Percentiles rank a stretch among this genome's conserved stretches.
These are phyloP conservation scores for Sutorius australiensis DNA, from an alignment of 768 basidiomycete species.

Conservation along the genomic window DNA sequence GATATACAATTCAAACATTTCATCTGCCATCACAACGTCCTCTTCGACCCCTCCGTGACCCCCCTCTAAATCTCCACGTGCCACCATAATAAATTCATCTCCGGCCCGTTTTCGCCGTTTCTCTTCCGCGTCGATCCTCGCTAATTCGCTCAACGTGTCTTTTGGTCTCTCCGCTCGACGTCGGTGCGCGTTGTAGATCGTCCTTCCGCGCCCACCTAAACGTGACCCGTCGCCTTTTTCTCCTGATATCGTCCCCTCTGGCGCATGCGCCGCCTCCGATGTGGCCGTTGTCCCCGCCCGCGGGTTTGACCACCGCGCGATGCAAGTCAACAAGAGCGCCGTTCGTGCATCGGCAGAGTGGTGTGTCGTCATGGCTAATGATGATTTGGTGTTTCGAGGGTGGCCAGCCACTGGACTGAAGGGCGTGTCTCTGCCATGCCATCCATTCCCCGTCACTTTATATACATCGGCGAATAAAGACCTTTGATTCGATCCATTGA, in stretches of 20 bases:
- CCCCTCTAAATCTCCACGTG: not conserved
- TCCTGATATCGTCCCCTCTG: not conserved
- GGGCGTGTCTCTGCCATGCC: not conserved
- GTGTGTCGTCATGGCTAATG: slow-evolving; percentile 12
- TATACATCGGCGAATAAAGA: slow-evolving; percentile 23
- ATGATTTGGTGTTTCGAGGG: not conserved
- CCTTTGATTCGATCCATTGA: slow-evolving; percentile 8
- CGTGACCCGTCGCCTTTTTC: not conserved
- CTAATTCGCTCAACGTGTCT: slow-evolving; percentile 6
- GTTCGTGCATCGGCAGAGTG: slow-evolving; percentile 35
- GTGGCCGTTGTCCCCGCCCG: slow-evolving; percentile 11
- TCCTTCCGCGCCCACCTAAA: slow-evolving; percentile 23
- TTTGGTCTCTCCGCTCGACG: not conserved
- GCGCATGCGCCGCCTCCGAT: not conserved
- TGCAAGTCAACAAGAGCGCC: slow-evolving; percentile 30
- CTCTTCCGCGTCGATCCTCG: slow-evolving; percentile 24
- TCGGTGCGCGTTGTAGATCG: slow-evolving; percentile 25
- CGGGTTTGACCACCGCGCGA: slow-evolving; percentile 21
- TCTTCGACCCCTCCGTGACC: not conserved
- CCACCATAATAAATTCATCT: slow-evolving; percentile 7
- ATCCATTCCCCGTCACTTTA: slow-evolving; percentile 13
- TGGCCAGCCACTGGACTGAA: not conserved
- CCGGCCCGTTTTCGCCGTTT: not conserved
- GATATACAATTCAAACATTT: slow-evolving; percentile 43
- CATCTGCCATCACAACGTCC: slow-evolving; percentile 14